Base-by-base conservation (phyloP, 345 rosid genomes). In the Aquilaria sinensis region DNA sequence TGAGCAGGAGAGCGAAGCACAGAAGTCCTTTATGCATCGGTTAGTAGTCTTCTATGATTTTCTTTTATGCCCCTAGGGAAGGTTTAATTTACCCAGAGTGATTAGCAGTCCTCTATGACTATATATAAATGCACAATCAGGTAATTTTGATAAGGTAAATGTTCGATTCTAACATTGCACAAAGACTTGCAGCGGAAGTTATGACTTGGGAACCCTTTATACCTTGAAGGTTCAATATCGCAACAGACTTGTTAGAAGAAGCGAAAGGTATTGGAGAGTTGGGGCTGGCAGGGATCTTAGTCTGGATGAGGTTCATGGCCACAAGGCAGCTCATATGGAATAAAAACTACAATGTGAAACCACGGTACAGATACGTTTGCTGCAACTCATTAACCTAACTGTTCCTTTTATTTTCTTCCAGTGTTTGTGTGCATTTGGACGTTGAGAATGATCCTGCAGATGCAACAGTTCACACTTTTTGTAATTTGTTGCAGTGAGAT, bases 261-360 rank as follows among this genome's bases (percentile, higher is more conserved):
- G 93, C 96, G 64, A 84, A 80, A 81, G 58, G 74, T 77, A 81
- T 86, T 57, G 97, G 96, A 46, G 83, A 82, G 58, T 69, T 84
- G 74, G 97, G 96, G 61, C 68, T 94, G 50, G 92, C 96, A 9
- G 99, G 89, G 67, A 82, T 94, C 67, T 85, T 94, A 72, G 99
- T 88, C 53, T 94, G 99, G 99, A 86, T 90, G 96, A 85, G 99
- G 81, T 94, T 90, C 78, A 94, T 94, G 99, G 97, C 99, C 57
- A 87, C 91, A 47, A 85, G 99, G 71, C 99, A 94, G 79, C 97
- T 94, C 56, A 83, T 85, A 77, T 94, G 99, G 99, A 94, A 94
- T 75, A 94, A 90, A 78, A 88, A 89, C 81, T 94, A 94, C 80
- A 94, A 94, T 60, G 96, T 94, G 79, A 94, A 94, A 80, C 99